phyloP scores from a whole-genome alignment of 306 rosid species.

The Casuarina equisetifolia region DNA sequence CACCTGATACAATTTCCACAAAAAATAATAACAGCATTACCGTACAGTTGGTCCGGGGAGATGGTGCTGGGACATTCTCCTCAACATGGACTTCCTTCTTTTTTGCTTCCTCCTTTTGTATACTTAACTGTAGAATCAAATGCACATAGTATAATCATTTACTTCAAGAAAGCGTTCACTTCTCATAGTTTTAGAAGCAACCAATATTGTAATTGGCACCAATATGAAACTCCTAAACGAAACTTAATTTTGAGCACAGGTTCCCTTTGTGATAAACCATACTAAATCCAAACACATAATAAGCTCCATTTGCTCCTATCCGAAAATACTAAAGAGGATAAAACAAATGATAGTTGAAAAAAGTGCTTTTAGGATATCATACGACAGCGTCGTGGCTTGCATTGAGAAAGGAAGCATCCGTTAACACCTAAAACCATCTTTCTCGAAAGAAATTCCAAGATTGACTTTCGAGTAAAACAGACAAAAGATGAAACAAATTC shows the following conservation, averaged over 20 bases:
- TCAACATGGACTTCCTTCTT: slow-evolving; percentile 89
- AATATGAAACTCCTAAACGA: not conserved
- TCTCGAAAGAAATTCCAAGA: not conserved
- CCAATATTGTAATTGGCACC: not conserved
- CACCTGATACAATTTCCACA: not conserved
- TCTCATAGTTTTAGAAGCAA: not conserved
- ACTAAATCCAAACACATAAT: not conserved
- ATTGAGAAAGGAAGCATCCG: not conserved
- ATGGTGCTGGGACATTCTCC: slow-evolving; percentile 93
- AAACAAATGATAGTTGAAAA: not conserved
- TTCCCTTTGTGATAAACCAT: not conserved
- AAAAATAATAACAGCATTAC: slow-evolving; percentile 37
- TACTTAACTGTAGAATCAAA: slow-evolving; percentile 51
- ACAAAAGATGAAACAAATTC: not conserved
- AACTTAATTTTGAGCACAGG: not conserved
- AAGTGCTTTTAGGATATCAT: not conserved
- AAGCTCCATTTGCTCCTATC: not conserved
- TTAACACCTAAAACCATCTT: not conserved
- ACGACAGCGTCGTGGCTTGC: no score
- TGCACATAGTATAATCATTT: not conserved
- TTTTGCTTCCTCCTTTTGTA: slow-evolving; percentile 93
- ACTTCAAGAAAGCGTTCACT: slow-evolving; percentile 3
- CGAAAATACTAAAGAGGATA: no score
- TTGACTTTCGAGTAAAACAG: not conserved
- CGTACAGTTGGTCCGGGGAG: slow-evolving; percentile 88